A percentile compares a stretch with the other conserved stretches of the same genome.
These are phyloP conservation scores for Centaurea solstitialis DNA, from an alignment of 129 eudicot genomes.

Conservation along the genomic window DNA sequence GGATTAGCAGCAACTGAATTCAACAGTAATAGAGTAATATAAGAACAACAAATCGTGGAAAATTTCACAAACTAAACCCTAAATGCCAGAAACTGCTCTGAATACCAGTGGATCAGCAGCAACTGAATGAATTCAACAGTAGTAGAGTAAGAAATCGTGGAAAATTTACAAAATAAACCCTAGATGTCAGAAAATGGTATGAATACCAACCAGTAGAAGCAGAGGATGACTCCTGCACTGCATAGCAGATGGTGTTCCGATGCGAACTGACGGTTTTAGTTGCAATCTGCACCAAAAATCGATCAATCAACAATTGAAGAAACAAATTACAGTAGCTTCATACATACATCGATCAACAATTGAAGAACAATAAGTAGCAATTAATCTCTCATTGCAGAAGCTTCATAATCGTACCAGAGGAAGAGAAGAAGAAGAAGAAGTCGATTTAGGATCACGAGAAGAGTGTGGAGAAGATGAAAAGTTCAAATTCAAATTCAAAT, in stretches of 20 bases:
- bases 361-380: not conserved
- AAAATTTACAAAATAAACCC: not conserved
- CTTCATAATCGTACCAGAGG: constrained; percentile 34
- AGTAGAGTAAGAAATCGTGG: not conserved
- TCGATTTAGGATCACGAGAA: constrained; percentile 42
- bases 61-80: no score
- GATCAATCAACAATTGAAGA: constrained; percentile 2
- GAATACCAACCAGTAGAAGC: constrained; percentile 63
- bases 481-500: constrained; percentile 26
- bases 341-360: constrained; percentile 9
- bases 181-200: not conserved
- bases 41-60: no score
- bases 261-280: constrained; percentile 36
- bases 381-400: constrained; percentile 1
- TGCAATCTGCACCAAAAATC: constrained; percentile 37
- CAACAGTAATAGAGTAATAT: not conserved
- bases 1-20: constrained; percentile 35
- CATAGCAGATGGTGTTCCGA: constrained; percentile 47
- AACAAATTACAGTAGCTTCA: constrained; percentile 4
- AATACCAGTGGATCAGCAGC: constrained; percentile 34
- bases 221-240: constrained; percentile 76
- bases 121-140: constrained; percentile 32
- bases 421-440: constrained; percentile 30
- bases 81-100: no score
- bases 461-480: constrained; percentile 56